Conservation (phyloP, 495 filamentous ascomycete genomes). For the Lindgomyces ingoldianus region DNA sequence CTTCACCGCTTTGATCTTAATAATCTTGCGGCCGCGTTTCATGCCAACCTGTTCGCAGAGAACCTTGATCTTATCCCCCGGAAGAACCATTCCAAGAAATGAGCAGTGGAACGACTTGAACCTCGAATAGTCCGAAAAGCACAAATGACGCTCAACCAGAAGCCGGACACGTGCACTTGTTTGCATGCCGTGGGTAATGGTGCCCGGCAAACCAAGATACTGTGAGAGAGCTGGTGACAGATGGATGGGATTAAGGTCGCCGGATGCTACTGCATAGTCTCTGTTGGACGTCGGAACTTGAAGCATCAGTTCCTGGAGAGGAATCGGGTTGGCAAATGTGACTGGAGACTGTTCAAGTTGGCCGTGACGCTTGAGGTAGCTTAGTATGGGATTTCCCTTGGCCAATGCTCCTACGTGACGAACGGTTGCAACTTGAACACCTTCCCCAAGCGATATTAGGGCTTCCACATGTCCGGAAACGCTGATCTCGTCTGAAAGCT, state of each 20-base stretch:
- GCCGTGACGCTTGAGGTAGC: slow-evolving; percentile 91
- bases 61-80: slow-evolving; percentile 90
- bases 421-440: slow-evolving; percentile 92
- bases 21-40: slow-evolving; percentile 96
- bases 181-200: slow-evolving; percentile 99
- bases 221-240: slow-evolving; percentile 92
- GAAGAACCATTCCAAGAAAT: slow-evolving; percentile 94
- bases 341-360: slow-evolving; percentile 94
- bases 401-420: slow-evolving; percentile 87
- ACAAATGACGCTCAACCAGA: slow-evolving; percentile 98
- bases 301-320: slow-evolving; percentile 81
- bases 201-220: slow-evolving; percentile 91
- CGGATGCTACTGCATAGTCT: slow-evolving; percentile 94
- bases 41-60: slow-evolving; percentile 95
- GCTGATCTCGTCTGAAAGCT: slow-evolving; percentile 90
- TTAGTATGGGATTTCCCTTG: slow-evolving; percentile 93
- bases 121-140: slow-evolving; percentile 95
- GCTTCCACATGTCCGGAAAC: slow-evolving; percentile 93
- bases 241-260: slow-evolving; percentile 98
- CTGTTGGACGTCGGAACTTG: slow-evolving; percentile 96
- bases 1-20: slow-evolving; percentile 94
- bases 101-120: slow-evolving; percentile 94
- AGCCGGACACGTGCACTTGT: slow-evolving; percentile 93
- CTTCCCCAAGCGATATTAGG: slow-evolving; percentile 86
- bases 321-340: slow-evolving; percentile 96